Conservation (phyloP, 2,329 filamentous ascomycete species). For the Aureobasidium vineae region DNA sequence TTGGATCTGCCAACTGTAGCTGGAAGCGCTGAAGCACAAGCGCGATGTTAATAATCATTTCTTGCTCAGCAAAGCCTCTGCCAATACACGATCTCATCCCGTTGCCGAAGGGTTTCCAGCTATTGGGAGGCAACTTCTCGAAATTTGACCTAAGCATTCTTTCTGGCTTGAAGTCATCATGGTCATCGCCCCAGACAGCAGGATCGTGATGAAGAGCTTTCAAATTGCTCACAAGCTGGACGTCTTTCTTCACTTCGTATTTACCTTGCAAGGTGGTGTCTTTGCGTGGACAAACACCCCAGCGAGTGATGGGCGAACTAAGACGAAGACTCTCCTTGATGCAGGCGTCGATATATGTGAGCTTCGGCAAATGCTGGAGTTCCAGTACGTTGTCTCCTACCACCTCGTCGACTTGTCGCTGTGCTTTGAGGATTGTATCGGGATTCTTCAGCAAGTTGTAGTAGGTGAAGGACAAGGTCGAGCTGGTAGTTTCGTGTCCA, state of each 20-base stretch:
- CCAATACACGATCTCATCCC: conserved; percentile 56
- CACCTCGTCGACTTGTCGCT: conserved; percentile 55
- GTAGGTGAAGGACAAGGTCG: conserved; percentile 46
- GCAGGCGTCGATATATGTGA: conserved; percentile 56
- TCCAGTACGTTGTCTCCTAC: conserved; percentile 49
- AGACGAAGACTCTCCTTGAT: conserved; percentile 57
- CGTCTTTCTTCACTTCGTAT: conserved; percentile 40
- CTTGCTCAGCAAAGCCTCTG: conserved; percentile 56
- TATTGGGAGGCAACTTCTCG: conserved; percentile 42
- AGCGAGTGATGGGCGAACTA: conserved; percentile 54
- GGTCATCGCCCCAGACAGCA: conserved; percentile 47
- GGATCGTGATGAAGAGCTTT: conserved; percentile 45
- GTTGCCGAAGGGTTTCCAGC: conserved; percentile 56
- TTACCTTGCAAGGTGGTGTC: conserved; percentile 39
- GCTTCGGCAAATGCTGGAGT: conserved; percentile 51
- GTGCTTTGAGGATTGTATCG: conserved; percentile 48
- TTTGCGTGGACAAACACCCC: conserved; percentile 41
- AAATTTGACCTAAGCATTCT: conserved; percentile 49
- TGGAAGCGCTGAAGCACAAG: conserved; percentile 50
- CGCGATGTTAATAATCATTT: conserved; percentile 48
- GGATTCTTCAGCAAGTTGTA: conserved; percentile 56
- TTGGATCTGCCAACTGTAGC: conserved; percentile 45
- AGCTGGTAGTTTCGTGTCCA: conserved; percentile 31
- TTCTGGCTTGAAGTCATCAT: conserved; percentile 48
- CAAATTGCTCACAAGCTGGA: conserved; percentile 38